A percentile compares a stretch with the other conserved stretches of the same genome.
phyloP scores from a whole-genome alignment of 345 rosid genomes.

The Aethionema arabicum region DNA sequence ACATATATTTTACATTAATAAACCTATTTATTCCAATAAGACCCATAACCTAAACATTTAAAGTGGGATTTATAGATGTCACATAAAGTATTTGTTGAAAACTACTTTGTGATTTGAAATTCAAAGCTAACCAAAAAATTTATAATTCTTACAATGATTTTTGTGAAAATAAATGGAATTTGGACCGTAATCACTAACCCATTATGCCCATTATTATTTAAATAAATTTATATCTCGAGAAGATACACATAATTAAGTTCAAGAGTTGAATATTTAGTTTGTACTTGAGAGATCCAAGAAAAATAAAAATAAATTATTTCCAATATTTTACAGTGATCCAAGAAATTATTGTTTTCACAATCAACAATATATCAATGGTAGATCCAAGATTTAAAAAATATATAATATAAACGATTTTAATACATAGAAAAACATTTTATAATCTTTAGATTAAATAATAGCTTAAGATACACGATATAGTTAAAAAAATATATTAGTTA shows the following conservation, averaged over 20 bases:
- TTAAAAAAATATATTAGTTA: no score
- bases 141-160: conserved; percentile 12
- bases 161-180: conserved; percentile 12
- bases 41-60: not conserved
- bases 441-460: no score
- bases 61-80: not conserved
- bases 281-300: conserved; percentile 37
- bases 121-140: conserved; percentile 32
- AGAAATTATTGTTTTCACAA: not conserved
- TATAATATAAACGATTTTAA: no score
- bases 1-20: no score
- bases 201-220: conserved; percentile 7
- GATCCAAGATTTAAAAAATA: conserved; percentile 22
- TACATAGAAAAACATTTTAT: no score
- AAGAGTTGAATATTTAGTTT: conserved; percentile 15
- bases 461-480: no score
- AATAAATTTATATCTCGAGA: conserved; percentile 7
- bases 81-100: conserved; percentile 3
- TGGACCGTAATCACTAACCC: conserved; percentile 26
- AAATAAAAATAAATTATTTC: conserved; percentile 1
- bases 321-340: conserved; percentile 17
- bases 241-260: conserved; percentile 10
- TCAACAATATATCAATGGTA: not conserved
- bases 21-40: no score
- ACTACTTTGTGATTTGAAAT: conserved; percentile 21